These are phyloP conservation scores for Gossypium herbaceum DNA, from an alignment of 345 rosid genomes.

Conservation along the genomic window DNA sequence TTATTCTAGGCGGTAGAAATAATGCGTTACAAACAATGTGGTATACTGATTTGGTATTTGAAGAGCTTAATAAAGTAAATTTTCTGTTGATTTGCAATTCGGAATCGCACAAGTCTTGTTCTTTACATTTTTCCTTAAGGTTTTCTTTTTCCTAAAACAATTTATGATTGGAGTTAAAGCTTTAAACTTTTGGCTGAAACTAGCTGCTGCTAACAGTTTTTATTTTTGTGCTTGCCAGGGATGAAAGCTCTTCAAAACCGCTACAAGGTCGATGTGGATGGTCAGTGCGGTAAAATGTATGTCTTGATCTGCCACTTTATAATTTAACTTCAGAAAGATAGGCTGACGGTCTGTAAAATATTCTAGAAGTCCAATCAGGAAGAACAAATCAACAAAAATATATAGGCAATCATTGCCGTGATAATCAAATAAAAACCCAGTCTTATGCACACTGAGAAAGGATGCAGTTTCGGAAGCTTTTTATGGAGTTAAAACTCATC, in stretches of 20 bases:
- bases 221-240: not conserved
- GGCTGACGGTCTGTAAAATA: not conserved
- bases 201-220: not conserved
- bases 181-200: slow-evolving; percentile 1
- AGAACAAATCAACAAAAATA: not conserved
- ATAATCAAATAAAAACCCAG: not conserved
- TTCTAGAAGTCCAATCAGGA: not conserved
- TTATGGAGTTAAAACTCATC: not conserved
- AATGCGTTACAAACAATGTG: not conserved
- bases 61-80: not conserved
- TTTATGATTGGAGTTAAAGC: not conserved
- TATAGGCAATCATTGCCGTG: not conserved
- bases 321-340: not conserved
- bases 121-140: not conserved
- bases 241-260: slow-evolving; percentile 9
- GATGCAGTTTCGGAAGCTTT: not conserved
- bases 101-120: not conserved
- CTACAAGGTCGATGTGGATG: slow-evolving; percentile 5
- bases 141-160: not conserved
- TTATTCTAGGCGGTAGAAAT: not conserved
- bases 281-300: slow-evolving; percentile 6
- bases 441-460: not conserved
- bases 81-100: not conserved
- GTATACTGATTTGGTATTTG: not conserved
- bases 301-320: not conserved